phyloP scores from a whole-genome alignment of 164 flowering plant genomes.

The Piper betle region DNA sequence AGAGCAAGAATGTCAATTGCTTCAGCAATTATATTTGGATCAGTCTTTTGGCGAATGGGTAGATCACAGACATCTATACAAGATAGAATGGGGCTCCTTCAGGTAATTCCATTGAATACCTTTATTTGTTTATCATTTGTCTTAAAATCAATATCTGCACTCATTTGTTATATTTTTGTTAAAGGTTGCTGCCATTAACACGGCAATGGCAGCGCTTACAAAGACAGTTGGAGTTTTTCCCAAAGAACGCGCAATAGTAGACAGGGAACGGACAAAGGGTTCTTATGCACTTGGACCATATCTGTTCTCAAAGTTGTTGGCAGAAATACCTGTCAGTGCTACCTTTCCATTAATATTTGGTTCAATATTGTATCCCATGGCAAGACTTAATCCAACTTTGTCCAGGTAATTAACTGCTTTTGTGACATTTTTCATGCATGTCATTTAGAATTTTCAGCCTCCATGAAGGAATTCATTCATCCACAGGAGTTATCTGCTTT shows the following conservation, averaged over 20 bases:
- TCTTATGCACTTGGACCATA: slow-evolving; percentile 87
- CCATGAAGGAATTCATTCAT: not conserved
- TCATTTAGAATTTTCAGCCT: not conserved
- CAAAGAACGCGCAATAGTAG: slow-evolving; percentile 88
- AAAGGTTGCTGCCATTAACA: slow-evolving; percentile 95
- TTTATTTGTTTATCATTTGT: not conserved
- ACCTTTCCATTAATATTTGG: slow-evolving; percentile 97
- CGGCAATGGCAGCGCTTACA: slow-evolving; percentile 99
- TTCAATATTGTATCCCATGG: slow-evolving; percentile 83
- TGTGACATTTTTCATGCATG: not conserved
- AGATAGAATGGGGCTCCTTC: slow-evolving; percentile 97
- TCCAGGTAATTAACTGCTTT: slow-evolving; percentile 36
- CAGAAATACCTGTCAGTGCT: slow-evolving; percentile 93
- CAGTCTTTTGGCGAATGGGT: slow-evolving; percentile 99
- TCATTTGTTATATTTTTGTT: not conserved
- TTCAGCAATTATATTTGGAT: slow-evolving; percentile 96
- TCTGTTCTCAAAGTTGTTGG: slow-evolving; percentile 75
- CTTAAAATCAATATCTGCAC: not conserved
- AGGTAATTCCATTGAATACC: slow-evolving; percentile 35
- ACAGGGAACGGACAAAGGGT: slow-evolving; percentile 87
- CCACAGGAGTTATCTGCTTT: not conserved
- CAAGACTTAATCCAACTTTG: slow-evolving; percentile 78
- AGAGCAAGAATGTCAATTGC: slow-evolving; percentile 94
- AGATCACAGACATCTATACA: slow-evolving; percentile 93
- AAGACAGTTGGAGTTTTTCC: slow-evolving; percentile 94